Evolutionary conservation across 2,329 filamentous ascomycete species (phyloP).

Genomic region (Albophoma yamanashiensis): DNA sequence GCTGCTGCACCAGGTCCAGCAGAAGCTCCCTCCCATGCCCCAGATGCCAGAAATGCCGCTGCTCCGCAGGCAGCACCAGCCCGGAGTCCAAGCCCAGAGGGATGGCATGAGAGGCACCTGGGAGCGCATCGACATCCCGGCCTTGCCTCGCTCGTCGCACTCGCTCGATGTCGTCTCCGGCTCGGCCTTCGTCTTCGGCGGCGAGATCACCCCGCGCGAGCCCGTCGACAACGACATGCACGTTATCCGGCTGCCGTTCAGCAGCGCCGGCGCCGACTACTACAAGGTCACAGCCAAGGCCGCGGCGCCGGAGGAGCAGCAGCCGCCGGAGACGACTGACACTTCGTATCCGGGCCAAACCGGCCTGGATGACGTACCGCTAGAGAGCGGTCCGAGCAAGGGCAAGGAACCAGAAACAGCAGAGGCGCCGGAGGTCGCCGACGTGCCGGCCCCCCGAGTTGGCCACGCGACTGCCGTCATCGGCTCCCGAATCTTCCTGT

Average conservation of each 20-base stretch:
- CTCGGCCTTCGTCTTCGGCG: constrained; percentile 62
- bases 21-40: constrained; percentile 30
- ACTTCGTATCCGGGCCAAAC: constrained; percentile 15
- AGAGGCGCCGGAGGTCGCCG: constrained; percentile 17
- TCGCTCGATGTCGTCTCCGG: constrained; percentile 49
- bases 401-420: constrained; percentile 24
- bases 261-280: constrained; percentile 48
- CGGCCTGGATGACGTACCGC: constrained; percentile 30
- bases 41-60: constrained; percentile 1
- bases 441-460: constrained; percentile 56
- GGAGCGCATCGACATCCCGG: constrained; percentile 44
- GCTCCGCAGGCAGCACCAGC: constrained; percentile 3
- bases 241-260: constrained; percentile 48
- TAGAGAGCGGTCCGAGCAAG: constrained; percentile 23
- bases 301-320: constrained; percentile 18
- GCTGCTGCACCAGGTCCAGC: constrained; percentile 37
- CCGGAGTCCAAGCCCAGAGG: constrained; percentile 10
- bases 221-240: constrained; percentile 67
- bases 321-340: constrained; percentile 4
- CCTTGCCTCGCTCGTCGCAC: constrained; percentile 65
- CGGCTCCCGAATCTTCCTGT: constrained; percentile 63
- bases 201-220: constrained; percentile 55
- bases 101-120: constrained; percentile 44
- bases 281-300: constrained; percentile 41
- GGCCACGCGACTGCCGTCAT: constrained; percentile 63